Percentiles rank a stretch among this genome's conserved stretches.
These are phyloP conservation scores for Gypsophila paniculata DNA, from an alignment of 179 eudicot genomes.

Conservation along the genomic window DNA sequence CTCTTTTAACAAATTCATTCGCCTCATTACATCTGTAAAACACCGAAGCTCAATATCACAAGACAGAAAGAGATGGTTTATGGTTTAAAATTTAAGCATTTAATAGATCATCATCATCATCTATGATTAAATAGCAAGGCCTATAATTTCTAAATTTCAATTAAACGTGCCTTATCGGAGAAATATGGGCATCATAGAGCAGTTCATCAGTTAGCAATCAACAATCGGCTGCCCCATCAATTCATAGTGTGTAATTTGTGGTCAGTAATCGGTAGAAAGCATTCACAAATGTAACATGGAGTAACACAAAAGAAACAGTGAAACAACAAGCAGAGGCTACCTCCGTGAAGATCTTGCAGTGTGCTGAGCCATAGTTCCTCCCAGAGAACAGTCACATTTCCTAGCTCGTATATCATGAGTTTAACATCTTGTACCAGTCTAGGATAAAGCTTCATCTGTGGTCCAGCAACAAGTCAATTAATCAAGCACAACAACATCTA, in stretches of 20 bases:
- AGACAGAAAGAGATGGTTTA: conserved; percentile 13
- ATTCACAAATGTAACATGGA: conserved; percentile 8
- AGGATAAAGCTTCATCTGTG: conserved; percentile 90
- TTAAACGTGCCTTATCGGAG: background rate
- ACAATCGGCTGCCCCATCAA: background rate
- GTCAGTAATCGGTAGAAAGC: conserved; percentile 4
- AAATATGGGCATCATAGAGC: conserved; percentile 12
- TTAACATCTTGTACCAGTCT: conserved; percentile 84
- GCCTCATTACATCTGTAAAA: conserved; percentile 76
- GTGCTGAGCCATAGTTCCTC: conserved; percentile 99
- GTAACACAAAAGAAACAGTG: conserved; percentile 6
- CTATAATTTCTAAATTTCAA: conserved; percentile 8
- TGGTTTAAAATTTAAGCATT: background rate
- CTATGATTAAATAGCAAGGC: background rate
- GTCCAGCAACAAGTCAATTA: conserved; percentile 21
- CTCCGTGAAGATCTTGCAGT: conserved; percentile 97
- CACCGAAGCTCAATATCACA: conserved; percentile 22
- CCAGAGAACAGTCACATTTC: conserved; percentile 97
- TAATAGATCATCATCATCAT: background rate
- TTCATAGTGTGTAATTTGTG: background rate
- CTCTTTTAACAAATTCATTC: conserved; percentile 90
- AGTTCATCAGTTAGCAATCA: conserved; percentile 6
- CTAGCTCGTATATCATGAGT: conserved; percentile 90
- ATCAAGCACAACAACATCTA: conserved; percentile 17
- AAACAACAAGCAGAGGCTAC: conserved; percentile 37